Percentiles rank a stretch among this genome's conserved stretches.
phyloP scores from a whole-genome alignment of 257 asterid genomes.

The Rubia yunnanensis region DNA sequence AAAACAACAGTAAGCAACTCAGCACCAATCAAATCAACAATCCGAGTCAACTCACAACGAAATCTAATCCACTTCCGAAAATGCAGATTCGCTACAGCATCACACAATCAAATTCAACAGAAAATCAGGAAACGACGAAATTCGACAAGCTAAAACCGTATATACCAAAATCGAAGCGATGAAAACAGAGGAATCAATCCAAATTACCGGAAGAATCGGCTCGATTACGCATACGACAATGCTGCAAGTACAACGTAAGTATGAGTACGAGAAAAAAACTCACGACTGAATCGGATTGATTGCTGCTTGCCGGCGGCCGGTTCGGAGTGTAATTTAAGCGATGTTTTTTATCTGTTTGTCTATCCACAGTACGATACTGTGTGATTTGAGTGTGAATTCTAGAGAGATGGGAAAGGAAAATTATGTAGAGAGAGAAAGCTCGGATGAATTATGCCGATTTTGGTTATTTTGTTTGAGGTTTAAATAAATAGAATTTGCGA shows the following conservation, averaged over 20 bases:
- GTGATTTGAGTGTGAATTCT: constrained; percentile 23
- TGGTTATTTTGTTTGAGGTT: constrained; percentile 7
- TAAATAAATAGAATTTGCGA: too few relatives aligned
- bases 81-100: background rate
- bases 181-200: constrained; percentile 6
- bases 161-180: too few relatives aligned
- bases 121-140: background rate
- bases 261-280: constrained; percentile 14
- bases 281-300: constrained; percentile 21
- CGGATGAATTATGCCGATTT: constrained; percentile 3
- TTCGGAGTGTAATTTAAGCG: constrained; percentile 10
- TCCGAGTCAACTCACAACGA: constrained; percentile 20
- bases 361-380: constrained; percentile 9
- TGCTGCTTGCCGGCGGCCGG: constrained; percentile 55
- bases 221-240: constrained; percentile 8
- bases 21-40: constrained; percentile 20
- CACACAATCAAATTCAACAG: background rate
- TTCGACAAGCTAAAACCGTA: too few relatives aligned
- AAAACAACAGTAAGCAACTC: constrained; percentile 7
- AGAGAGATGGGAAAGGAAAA: constrained; percentile 13
- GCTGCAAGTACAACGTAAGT: background rate
- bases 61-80: constrained; percentile 2
- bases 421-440: constrained; percentile 13
- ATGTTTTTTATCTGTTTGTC: too few relatives aligned
- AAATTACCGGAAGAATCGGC: background rate